These are phyloP conservation scores for Heliamphora exappendiculata DNA, from an alignment of 148 eudicot genomes.

Conservation along the genomic window DNA sequence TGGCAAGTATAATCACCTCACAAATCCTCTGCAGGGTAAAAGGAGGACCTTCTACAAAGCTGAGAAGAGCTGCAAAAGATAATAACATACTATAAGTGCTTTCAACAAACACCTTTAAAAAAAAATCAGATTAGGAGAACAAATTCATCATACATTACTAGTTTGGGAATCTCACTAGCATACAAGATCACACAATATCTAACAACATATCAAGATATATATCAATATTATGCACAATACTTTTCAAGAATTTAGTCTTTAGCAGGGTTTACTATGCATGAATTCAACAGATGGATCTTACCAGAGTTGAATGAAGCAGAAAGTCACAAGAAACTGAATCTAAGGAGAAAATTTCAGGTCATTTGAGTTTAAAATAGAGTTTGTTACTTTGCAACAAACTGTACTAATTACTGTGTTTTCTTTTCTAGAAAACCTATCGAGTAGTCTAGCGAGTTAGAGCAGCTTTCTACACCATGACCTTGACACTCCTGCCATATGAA, in stretches of 20 bases:
- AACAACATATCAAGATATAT: background rate
- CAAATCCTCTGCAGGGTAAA: slow-evolving; percentile 85
- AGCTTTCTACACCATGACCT: background rate
- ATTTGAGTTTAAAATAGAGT: background rate
- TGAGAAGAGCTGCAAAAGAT: slow-evolving; percentile 56
- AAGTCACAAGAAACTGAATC: background rate
- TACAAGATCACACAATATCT: background rate
- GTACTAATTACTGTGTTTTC: background rate
- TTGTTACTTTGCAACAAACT: background rate
- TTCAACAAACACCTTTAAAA: background rate
- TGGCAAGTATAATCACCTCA: slow-evolving; percentile 46
- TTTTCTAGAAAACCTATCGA: background rate
- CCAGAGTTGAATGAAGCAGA: background rate
- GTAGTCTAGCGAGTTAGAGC: background rate
- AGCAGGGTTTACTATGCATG: background rate
- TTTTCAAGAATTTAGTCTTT: background rate
- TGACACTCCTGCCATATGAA: background rate
- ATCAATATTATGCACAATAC: background rate
- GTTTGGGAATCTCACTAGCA: background rate
- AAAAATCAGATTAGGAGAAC: background rate
- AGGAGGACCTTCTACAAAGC: slow-evolving; percentile 82
- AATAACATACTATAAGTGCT: slow-evolving; percentile 2
- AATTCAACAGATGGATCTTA: background rate
- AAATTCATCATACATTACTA: background rate
- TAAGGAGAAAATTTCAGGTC: background rate